Evolutionary conservation across 23 red algal species (phyloP).

Genomic region (Gracilaria caudata): DNA sequence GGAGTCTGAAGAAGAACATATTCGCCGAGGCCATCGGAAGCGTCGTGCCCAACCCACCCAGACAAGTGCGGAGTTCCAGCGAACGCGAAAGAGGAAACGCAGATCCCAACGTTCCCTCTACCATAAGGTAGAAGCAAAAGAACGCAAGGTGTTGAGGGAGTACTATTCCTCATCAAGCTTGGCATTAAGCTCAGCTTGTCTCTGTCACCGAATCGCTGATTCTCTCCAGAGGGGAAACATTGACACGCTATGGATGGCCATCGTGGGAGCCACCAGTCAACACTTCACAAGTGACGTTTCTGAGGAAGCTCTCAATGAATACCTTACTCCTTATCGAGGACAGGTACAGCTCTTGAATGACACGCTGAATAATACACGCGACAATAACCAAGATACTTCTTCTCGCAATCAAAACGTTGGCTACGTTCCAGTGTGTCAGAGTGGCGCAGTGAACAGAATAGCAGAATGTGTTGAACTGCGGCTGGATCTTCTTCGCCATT

Average conservation of each 20-base stretch:
- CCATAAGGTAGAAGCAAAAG: conserved; percentile 25
- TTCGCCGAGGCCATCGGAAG: conserved; percentile 27
- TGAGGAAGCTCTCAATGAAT: conserved; percentile 28
- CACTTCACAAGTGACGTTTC: conserved; percentile 40
- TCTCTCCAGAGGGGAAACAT: conserved; percentile 28
- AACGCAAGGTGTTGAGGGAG: conserved; percentile 26
- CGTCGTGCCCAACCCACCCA: background rate
- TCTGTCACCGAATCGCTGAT: conserved; percentile 53
- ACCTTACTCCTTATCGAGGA: conserved; percentile 26
- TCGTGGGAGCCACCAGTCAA: conserved; percentile 68
- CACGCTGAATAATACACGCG: background rate
- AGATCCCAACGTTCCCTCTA: conserved; percentile 10
- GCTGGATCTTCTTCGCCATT: conserved; percentile 95
- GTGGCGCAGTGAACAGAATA: conserved; percentile 39
- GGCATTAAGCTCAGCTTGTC: conserved; percentile 50
- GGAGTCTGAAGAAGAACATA: conserved; percentile 11
- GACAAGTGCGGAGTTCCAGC: background rate
- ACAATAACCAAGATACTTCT: conserved; percentile 16
- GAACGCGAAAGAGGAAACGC: conserved; percentile 21
- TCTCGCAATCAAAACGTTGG: conserved; percentile 47
- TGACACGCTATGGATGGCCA: conserved; percentile 66
- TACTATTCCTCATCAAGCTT: conserved; percentile 52
- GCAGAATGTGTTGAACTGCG: conserved; percentile 68
- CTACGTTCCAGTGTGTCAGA: conserved; percentile 36
- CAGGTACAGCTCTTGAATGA: conserved; percentile 50